A percentile compares a stretch with the other conserved stretches of the same genome.
phyloP scores from a whole-genome alignment of 2,329 filamentous ascomycete genomes.

The Truncatella angustata region DNA sequence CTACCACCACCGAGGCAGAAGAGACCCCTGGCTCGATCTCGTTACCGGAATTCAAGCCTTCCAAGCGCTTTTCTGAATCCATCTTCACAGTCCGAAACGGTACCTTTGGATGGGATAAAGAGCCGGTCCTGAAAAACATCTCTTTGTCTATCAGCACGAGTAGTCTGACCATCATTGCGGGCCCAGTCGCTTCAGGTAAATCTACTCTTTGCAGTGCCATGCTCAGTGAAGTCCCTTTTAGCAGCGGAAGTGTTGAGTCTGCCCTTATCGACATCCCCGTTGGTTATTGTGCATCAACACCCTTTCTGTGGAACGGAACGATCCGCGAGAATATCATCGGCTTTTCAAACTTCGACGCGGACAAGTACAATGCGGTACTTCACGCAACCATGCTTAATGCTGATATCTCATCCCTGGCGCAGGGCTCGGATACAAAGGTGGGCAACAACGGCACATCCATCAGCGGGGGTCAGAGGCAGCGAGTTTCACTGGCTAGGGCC shows the following conservation, averaged over 20 bases:
- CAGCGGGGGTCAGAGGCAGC: not conserved
- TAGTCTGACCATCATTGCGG: slow-evolving; percentile 31
- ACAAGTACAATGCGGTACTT: slow-evolving; percentile 15
- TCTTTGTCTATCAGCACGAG: slow-evolving; percentile 8
- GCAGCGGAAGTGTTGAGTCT: slow-evolving; percentile 22
- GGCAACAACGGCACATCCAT: slow-evolving; percentile 26
- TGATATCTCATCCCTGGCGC: slow-evolving; percentile 29
- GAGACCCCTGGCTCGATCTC: no score
- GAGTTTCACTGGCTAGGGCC: not conserved
- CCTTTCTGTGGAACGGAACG: not conserved
- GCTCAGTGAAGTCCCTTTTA: slow-evolving; percentile 32
- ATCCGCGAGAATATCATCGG: slow-evolving; percentile 28
- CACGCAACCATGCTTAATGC: slow-evolving; percentile 26
- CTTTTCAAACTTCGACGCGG: slow-evolving; percentile 17
- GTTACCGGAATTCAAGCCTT: no score
- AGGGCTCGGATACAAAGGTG: slow-evolving; percentile 34
- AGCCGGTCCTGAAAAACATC: not conserved
- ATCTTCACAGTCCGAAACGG: not conserved
- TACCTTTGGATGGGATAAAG: not conserved
- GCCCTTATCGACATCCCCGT: slow-evolving; percentile 20
- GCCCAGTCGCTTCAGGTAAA: slow-evolving; percentile 44
- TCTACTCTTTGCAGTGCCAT: slow-evolving; percentile 41
- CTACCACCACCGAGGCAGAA: not conserved
- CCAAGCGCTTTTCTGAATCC: no score
- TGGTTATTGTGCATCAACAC: slow-evolving; percentile 12